Percentiles rank a stretch among this genome's conserved stretches.
Evolutionary conservation across 2,329 filamentous ascomycete genomes (phyloP).

Genomic region (Cladophialophora carrionii): DNA sequence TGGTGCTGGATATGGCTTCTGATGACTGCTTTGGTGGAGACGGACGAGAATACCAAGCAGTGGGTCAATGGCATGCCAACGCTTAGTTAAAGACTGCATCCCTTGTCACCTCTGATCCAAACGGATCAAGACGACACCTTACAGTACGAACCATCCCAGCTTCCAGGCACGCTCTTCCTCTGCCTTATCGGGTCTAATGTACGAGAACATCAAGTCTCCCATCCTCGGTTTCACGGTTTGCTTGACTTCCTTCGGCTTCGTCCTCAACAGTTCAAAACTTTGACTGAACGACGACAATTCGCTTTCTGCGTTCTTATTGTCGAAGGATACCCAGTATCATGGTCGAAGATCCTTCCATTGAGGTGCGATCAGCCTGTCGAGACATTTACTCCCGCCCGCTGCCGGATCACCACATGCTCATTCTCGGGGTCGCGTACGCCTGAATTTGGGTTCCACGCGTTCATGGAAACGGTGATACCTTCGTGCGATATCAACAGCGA

Average conservation of each 20-base stretch:
- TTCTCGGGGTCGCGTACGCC: slow-evolving; percentile 1
- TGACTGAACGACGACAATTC: slow-evolving; percentile 6
- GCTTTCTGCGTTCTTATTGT: not conserved
- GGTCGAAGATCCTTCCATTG: slow-evolving; percentile 11
- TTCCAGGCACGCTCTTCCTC: slow-evolving; percentile 6
- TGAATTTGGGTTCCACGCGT: slow-evolving; percentile 12
- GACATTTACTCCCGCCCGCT: slow-evolving; percentile 18
- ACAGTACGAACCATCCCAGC: slow-evolving; percentile 8
- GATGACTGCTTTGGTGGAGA: not conserved
- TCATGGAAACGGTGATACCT: slow-evolving; percentile 18
- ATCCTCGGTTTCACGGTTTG: slow-evolving; percentile 18
- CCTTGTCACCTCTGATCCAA: not conserved
- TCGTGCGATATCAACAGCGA: slow-evolving; percentile 13
- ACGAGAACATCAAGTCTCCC: slow-evolving; percentile 15
- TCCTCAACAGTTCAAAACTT: slow-evolving; percentile 19
- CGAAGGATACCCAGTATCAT: slow-evolving; percentile 15
- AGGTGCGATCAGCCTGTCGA: slow-evolving; percentile 18
- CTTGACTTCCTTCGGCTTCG: slow-evolving; percentile 13
- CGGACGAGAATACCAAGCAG: not conserved
- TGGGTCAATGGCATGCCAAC: too few relatives aligned
- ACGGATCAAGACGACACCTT: not conserved
- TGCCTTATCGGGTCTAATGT: not conserved
- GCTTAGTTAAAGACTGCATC: not conserved
- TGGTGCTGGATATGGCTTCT: not conserved
- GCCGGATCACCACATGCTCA: slow-evolving; percentile 1